Evolutionary conservation across 2,329 filamentous ascomycete species (phyloP).

Genomic region (Immersiporthe knoxdaviesiana): DNA sequence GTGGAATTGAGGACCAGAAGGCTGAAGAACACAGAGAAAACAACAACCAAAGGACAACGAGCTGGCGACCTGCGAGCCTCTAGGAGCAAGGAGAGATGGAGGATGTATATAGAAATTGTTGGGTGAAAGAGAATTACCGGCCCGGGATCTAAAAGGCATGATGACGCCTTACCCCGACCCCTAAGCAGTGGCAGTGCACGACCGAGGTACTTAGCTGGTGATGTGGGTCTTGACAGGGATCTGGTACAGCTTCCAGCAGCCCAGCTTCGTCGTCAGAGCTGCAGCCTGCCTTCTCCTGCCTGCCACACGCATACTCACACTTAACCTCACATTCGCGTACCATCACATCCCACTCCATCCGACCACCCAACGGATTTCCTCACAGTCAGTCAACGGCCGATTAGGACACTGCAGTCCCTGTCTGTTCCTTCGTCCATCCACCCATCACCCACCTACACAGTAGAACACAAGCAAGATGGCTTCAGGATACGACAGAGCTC

Average conservation of each 20-base stretch:
- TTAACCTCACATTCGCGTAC: constrained; percentile 29
- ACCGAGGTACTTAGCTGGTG: neutral
- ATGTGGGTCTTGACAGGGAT: constrained; percentile 6
- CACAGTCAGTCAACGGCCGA: constrained; percentile 21
- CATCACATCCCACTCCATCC: constrained; percentile 8
- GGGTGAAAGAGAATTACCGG: neutral
- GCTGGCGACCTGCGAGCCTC: neutral
- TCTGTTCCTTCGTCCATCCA: neutral
- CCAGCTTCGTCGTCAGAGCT: constrained; percentile 33
- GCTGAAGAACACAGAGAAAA: neutral
- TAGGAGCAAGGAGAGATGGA: neutral
- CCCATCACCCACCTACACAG: neutral
- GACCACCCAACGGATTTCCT: constrained; percentile 17
- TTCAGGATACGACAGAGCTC: constrained; percentile 97
- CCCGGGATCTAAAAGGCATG: neutral
- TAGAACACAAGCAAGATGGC: constrained; percentile 58
- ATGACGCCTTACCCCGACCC: neutral
- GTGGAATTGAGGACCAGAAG: neutral
- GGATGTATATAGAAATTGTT: neutral
- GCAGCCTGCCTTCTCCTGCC: constrained; percentile 30
- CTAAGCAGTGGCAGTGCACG: neutral
- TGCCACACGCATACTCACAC: neutral
- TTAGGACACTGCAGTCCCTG: constrained; percentile 9
- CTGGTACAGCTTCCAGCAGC: constrained; percentile 10
- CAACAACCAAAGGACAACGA: neutral